Percentiles rank a stretch among this genome's conserved stretches.
These are phyloP conservation scores for Coccomyxa subellipsoidea DNA, from an alignment of 163 green algal genomes.

Conservation along the genomic window DNA sequence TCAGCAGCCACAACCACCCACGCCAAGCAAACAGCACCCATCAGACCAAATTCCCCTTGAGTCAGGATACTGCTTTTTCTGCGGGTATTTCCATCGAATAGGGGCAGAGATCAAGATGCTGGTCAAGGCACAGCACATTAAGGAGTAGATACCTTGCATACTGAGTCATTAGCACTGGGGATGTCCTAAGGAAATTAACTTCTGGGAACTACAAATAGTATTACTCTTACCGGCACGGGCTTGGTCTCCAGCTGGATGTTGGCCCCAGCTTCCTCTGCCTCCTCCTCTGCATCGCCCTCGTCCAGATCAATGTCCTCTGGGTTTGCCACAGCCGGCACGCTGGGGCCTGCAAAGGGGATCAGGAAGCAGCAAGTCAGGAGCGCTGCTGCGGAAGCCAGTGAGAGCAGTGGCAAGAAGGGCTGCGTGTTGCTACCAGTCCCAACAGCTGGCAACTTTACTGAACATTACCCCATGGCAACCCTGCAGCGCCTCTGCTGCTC, in stretches of 20 bases:
- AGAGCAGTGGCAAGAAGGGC: neutral
- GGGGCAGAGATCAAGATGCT: neutral
- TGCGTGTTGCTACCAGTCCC: neutral
- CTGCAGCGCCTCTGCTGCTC: too few species aligned
- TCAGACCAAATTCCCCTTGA: too few species aligned
- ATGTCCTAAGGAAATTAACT: neutral
- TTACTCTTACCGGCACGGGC: slow-evolving; percentile 11
- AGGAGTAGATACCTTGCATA: neutral
- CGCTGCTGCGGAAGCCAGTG: too few species aligned
- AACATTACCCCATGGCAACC: too few species aligned
- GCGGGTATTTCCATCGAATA: neutral
- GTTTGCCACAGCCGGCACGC: slow-evolving; percentile 51
- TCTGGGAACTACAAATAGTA: neutral
- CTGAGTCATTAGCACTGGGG: neutral
- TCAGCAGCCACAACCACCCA: too few species aligned
- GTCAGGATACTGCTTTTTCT: neutral
- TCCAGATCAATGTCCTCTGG: slow-evolving; percentile 92
- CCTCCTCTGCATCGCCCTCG: slow-evolving; percentile 52
- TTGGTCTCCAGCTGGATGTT: slow-evolving; percentile 26
- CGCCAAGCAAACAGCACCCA: too few species aligned
- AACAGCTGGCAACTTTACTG: too few species aligned
- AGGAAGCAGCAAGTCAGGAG: neutral
- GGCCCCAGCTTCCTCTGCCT: slow-evolving; percentile 14
- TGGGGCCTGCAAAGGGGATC: neutral
- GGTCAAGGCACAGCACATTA: neutral